phyloP scores from a whole-genome alignment of 1,284 basidiomycete genomes.

The Rhodotorula glutinis region DNA sequence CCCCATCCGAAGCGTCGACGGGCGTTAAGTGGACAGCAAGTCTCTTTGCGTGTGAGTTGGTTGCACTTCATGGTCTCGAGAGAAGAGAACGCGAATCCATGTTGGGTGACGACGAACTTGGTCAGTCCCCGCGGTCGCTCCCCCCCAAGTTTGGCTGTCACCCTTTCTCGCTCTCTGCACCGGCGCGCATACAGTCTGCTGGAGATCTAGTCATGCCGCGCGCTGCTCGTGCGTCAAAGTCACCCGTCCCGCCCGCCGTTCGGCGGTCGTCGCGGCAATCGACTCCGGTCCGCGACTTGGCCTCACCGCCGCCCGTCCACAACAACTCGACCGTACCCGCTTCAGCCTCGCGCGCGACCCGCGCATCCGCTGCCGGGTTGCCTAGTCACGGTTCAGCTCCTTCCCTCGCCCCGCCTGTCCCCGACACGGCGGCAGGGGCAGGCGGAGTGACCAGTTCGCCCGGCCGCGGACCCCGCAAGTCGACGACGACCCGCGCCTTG shows the following conservation, averaged over 20 bases:
- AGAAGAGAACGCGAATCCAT: too few species aligned
- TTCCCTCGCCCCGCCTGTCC: slow-evolving; percentile 21
- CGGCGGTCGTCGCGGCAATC: slow-evolving; percentile 30
- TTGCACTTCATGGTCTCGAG: too few species aligned
- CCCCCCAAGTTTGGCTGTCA: too few species aligned
- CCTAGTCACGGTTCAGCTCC: slow-evolving; percentile 14
- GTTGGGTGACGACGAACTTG: too few species aligned
- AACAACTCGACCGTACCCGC: neutral
- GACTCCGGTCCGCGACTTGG: slow-evolving; percentile 24
- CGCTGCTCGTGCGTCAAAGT: slow-evolving; percentile 9
- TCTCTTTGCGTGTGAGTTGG: too few species aligned
- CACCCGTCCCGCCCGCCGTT: slow-evolving; percentile 12
- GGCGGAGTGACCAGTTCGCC: neutral
- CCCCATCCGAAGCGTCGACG: too few species aligned
- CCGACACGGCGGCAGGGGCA: neutral
- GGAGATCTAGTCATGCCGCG: neutral
- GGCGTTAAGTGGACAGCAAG: too few species aligned
- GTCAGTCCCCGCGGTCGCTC: too few species aligned
- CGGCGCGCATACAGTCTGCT: too few species aligned
- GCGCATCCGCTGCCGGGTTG: slow-evolving; percentile 12
- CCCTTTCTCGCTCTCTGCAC: too few species aligned
- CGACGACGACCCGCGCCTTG: slow-evolving; percentile 22
- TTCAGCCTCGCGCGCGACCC: slow-evolving; percentile 15
- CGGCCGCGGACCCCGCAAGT: slow-evolving; percentile 11
- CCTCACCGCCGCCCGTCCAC: slow-evolving; percentile 21